Conservation (phyloP, 345 rosid genomes). For the Excoecaria cochinchinensis region DNA sequence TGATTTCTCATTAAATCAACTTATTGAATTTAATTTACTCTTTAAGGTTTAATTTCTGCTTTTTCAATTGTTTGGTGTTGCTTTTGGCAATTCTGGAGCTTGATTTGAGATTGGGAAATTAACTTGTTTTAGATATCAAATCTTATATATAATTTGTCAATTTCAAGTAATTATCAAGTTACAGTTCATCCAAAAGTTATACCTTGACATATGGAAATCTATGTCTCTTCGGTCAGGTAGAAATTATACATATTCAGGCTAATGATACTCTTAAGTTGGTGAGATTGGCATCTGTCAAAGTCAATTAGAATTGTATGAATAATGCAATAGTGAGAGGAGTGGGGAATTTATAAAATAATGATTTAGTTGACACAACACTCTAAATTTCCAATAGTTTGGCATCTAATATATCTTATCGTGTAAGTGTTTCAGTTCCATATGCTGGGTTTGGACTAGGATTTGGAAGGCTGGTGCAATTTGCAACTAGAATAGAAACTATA, state of each 20-base stretch:
- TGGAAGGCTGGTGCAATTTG: constrained; percentile 95
- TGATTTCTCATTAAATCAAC: no score
- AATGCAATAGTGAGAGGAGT: neutral
- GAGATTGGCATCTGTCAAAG: neutral
- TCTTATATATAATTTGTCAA: no score
- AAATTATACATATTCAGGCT: neutral
- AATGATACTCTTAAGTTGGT: neutral
- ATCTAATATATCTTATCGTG: neutral
- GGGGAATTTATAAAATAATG: neutral
- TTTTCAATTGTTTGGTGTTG: no score
- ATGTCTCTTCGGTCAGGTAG: constrained; percentile 97
- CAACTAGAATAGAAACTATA: constrained; percentile 88
- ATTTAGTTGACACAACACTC: neutral
- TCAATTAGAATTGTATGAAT: no score
- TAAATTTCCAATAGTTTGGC: neutral
- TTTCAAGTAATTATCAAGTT: no score
- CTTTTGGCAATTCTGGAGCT: no score
- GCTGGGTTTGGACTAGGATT: constrained; percentile 95
- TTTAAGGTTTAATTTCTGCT: no score
- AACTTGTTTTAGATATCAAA: no score
- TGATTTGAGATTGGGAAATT: no score
- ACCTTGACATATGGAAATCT: no score
- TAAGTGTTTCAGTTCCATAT: constrained; percentile 72
- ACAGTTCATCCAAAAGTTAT: no score
- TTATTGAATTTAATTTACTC: no score